phyloP scores from a whole-genome alignment of 2,329 filamentous ascomycete genomes.

The Neopestalotiopsis clavispora region DNA sequence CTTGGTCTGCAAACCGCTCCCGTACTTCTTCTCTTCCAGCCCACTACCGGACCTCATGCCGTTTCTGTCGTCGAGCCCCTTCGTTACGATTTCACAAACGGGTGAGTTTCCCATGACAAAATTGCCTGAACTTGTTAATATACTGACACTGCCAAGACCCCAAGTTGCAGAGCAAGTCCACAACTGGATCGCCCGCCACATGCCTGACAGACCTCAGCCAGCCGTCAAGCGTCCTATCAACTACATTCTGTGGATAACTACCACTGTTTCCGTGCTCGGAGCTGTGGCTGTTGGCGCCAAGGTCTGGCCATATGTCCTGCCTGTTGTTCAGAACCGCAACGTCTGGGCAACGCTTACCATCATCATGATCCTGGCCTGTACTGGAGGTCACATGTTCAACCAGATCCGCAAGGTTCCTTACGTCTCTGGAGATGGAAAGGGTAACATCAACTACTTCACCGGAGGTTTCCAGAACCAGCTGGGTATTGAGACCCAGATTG shows the following conservation, averaged over 20 bases:
- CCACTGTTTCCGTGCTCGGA: constrained; percentile 72
- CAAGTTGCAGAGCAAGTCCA: constrained; percentile 79
- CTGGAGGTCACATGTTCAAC: constrained; percentile 98
- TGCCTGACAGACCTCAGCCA: constrained; percentile 80
- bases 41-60: constrained; percentile 82
- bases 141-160: constrained; percentile 52
- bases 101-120: constrained; percentile 55
- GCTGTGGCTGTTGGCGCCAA: constrained; percentile 71
- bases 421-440: constrained; percentile 81
- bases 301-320: constrained; percentile 78
- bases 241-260: constrained; percentile 75
- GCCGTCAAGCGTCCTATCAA: constrained; percentile 84
- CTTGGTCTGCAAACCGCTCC: constrained; percentile 93
- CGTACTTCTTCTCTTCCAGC: constrained; percentile 84
- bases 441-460: constrained; percentile 89
- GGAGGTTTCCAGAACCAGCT: constrained; percentile 92
- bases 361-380: constrained; percentile 90
- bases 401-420: constrained; percentile 97
- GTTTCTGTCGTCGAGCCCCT: constrained; percentile 70
- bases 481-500: constrained; percentile 92
- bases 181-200: constrained; percentile 77
- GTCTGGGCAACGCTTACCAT: constrained; percentile 91
- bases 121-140: neutral
- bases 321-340: constrained; percentile 86
- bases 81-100: constrained; percentile 83